A percentile compares a stretch with the other conserved stretches of the same genome.
phyloP scores from a whole-genome alignment of 1,284 basidiomycete species.

The Cutaneotrichosporon sp. region DNA sequence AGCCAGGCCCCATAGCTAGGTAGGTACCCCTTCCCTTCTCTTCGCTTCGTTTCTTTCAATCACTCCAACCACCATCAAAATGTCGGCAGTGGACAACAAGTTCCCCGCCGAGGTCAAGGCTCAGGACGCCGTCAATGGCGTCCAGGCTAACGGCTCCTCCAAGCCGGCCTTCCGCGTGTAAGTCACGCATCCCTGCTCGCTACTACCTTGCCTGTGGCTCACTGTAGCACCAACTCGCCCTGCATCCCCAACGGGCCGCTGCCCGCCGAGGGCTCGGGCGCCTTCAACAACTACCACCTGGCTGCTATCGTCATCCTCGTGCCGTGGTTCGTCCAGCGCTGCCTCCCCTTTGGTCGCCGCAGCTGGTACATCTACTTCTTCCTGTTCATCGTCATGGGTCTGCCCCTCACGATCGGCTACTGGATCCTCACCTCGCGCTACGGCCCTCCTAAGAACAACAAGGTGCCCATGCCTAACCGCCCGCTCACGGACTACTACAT shows the following conservation, averaged over 20 bases:
- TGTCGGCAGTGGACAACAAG: slow-evolving; percentile 9
- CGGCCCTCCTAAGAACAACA: slow-evolving; percentile 80
- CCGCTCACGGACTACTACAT: slow-evolving; percentile 86
- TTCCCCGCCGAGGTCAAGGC: slow-evolving; percentile 3
- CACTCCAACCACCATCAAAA: slow-evolving; percentile 1
- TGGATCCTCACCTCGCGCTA: slow-evolving; percentile 85
- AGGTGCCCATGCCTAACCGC: slow-evolving; percentile 80
- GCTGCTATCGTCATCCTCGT: slow-evolving; percentile 71
- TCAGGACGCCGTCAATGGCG: not conserved
- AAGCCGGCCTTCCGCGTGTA: slow-evolving; percentile 14
- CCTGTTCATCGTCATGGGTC: slow-evolving; percentile 68
- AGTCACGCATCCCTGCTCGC: not conserved
- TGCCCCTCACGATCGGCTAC: slow-evolving; percentile 80
- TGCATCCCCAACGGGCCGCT: slow-evolving; percentile 70
- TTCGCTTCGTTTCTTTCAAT: not conserved
- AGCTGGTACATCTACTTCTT: slow-evolving; percentile 71
- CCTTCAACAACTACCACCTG: slow-evolving; percentile 79
- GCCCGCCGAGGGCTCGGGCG: slow-evolving; percentile 81
- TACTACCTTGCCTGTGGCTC: not conserved
- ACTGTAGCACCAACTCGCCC: slow-evolving; percentile 37
- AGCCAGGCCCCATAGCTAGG: too few species aligned
- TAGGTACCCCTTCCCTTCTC: not conserved
- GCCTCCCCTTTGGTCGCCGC: slow-evolving; percentile 65
- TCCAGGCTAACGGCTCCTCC: slow-evolving; percentile 6
- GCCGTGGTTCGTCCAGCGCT: slow-evolving; percentile 76